Conservation (phyloP, 306 rosid species). For the Cucumis melo region DNA sequence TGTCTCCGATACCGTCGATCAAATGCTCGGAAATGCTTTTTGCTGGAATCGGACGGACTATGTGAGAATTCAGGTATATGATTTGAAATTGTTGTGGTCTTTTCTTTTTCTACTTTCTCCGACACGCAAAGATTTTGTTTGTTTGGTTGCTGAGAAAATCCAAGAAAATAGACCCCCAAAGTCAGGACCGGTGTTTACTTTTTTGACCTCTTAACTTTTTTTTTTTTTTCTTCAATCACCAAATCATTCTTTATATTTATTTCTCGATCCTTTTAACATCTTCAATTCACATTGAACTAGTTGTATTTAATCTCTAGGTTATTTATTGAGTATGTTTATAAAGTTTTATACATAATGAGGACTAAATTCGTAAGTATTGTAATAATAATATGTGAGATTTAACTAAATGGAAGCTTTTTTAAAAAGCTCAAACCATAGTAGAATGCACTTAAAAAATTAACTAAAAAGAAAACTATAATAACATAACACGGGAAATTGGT, state of each 20-base stretch:
- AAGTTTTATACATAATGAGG: too few species aligned
- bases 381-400: too few species aligned
- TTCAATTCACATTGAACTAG: too few species aligned
- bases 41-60: conserved; percentile 85
- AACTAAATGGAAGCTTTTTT: too few species aligned
- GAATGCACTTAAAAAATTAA: too few species aligned
- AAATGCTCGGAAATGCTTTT: conserved; percentile 89
- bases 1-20: conserved; percentile 87
- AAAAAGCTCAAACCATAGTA: too few species aligned
- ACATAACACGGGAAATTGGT: neutral
- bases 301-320: too few species aligned
- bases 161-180: neutral
- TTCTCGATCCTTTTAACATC: neutral
- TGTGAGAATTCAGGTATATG: conserved; percentile 82
- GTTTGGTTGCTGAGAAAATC: conserved; percentile 28
- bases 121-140: neutral
- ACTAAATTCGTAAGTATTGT: too few species aligned
- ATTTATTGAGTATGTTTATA: too few species aligned
- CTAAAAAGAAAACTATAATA: too few species aligned
- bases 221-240: neutral
- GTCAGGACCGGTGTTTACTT: neutral
- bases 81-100: neutral
- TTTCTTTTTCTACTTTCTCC: neutral
- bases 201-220: neutral
- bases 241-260: neutral